A percentile compares a stretch with the other conserved stretches of the same genome.
These are phyloP conservation scores for Kazachstania bromeliacearum DNA, from an alignment of 805 yeast genomes.

Conservation along the genomic window DNA sequence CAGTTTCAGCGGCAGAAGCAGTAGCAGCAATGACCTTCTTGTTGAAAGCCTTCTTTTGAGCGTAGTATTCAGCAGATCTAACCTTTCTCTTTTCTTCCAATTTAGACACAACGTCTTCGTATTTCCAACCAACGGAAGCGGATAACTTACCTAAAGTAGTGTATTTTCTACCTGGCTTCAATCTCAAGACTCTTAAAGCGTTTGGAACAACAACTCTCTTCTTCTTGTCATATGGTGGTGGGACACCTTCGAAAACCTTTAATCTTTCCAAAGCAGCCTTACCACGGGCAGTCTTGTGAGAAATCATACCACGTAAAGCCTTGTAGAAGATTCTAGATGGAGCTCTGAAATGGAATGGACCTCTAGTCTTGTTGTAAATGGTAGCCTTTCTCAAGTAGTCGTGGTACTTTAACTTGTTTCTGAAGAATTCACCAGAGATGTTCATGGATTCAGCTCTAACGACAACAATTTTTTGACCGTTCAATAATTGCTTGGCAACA, in stretches of 20 bases:
- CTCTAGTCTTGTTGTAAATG: conserved; percentile 96
- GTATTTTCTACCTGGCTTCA: conserved; percentile 99
- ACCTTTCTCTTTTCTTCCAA: conserved; percentile 99
- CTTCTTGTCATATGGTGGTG: conserved; percentile 99
- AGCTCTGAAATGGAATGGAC: conserved; percentile 99
- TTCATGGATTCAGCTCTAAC: conserved; percentile 97
- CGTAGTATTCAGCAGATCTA: conserved; percentile 97
- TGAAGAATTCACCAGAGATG: conserved; percentile 99
- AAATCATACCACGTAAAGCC: conserved; percentile 98
- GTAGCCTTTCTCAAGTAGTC: conserved; percentile 99
- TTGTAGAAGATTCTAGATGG: conserved; percentile 99
- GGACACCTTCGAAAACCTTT: conserved; percentile 99
- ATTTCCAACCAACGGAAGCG: conserved; percentile 98
- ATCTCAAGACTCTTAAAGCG: conserved; percentile 97
- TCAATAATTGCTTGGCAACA: conserved; percentile 95
- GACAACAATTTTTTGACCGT: conserved; percentile 95
- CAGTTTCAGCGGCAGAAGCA: conserved; percentile 80
- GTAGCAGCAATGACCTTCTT: conserved; percentile 85
- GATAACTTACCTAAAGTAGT: conserved; percentile 96
- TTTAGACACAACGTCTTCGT: conserved; percentile 94
- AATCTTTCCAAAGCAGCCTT: conserved; percentile 99
- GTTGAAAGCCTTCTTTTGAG: conserved; percentile 93
- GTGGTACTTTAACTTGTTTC: conserved; percentile 99
- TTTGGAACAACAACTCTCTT: conserved; percentile 99
- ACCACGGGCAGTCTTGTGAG: conserved; percentile 99